Conservation (phyloP, 2,329 filamentous ascomycete species). For the Claviceps cyperi region DNA sequence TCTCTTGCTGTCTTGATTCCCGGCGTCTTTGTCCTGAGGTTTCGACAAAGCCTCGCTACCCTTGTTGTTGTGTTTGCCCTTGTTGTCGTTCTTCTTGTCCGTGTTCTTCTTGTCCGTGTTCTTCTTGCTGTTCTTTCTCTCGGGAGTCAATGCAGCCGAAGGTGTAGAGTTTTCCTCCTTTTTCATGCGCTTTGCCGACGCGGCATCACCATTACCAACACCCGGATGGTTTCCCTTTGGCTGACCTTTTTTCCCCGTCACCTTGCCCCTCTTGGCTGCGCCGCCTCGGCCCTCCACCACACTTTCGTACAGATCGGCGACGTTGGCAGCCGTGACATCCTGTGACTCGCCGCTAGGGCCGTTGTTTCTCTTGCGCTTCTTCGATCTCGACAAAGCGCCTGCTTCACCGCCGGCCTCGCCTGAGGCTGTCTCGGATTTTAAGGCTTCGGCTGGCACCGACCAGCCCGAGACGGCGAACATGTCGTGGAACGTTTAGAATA, state of each 20-base stretch:
- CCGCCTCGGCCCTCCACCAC: slow-evolving; percentile 53
- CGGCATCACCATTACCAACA: background rate
- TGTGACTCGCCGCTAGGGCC: slow-evolving; percentile 11
- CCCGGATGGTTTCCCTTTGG: slow-evolving; percentile 8
- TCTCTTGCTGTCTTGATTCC: slow-evolving; percentile 20
- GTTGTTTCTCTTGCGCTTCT: slow-evolving; percentile 39
- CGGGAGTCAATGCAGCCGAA: background rate
- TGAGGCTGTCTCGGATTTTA: slow-evolving; percentile 50
- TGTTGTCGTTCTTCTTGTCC: background rate
- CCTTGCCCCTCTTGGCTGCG: slow-evolving; percentile 20
- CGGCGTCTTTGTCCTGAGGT: slow-evolving; percentile 25
- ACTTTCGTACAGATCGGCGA: slow-evolving; percentile 64
- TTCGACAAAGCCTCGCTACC: background rate
- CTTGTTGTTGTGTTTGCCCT: background rate
- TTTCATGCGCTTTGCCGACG: slow-evolving; percentile 4
- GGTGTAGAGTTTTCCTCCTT: background rate
- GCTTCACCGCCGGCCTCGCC: slow-evolving; percentile 17
- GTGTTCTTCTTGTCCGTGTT: background rate
- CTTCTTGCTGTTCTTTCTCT: background rate
- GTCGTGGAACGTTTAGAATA: slow-evolving; percentile 1
- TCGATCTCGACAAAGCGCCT: slow-evolving; percentile 31
- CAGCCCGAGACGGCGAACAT: slow-evolving; percentile 96
- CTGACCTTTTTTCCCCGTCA: slow-evolving; percentile 13
- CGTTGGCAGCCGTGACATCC: slow-evolving; percentile 52
- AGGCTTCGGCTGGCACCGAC: slow-evolving; percentile 58